Conservation (phyloP, 2,329 filamentous ascomycete genomes). For the Hymenoscyphus fraxineus region DNA sequence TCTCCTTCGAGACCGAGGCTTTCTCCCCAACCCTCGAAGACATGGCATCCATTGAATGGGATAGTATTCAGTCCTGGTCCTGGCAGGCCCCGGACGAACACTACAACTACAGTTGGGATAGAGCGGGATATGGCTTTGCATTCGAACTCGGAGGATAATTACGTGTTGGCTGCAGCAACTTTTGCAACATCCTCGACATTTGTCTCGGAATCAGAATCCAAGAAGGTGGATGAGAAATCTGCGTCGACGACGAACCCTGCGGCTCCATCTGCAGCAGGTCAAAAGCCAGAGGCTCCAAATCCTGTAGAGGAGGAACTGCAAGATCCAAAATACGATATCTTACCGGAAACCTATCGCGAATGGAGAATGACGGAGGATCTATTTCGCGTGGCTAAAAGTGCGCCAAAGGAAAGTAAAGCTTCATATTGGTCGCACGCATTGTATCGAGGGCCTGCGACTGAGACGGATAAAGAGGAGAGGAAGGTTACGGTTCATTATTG, state of each 20-base stretch:
- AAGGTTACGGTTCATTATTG: conserved; percentile 75
- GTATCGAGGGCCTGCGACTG: conserved; percentile 52
- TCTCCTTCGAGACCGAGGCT: conserved; percentile 9
- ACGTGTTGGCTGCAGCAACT: conserved; percentile 17
- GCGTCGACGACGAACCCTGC: background rate
- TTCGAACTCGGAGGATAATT: conserved; percentile 24
- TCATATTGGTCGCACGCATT: conserved; percentile 67
- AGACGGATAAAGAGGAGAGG: conserved; percentile 38
- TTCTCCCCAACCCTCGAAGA: conserved; percentile 19
- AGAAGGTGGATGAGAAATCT: background rate
- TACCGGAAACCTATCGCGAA: conserved; percentile 39
- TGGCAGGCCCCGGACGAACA: conserved; percentile 23
- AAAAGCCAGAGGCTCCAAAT: background rate
- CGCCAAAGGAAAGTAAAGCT: conserved; percentile 40
- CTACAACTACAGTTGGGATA: conserved; percentile 13
- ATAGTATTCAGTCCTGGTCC: conserved; percentile 36
- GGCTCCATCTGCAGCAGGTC: background rate
- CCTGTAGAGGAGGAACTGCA: conserved; percentile 9
- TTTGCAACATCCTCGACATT: background rate
- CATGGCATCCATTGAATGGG: conserved; percentile 40
- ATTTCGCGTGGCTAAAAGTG: conserved; percentile 47
- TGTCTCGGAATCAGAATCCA: background rate
- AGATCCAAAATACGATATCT: conserved; percentile 29
- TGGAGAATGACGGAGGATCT: conserved; percentile 46
- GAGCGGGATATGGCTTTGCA: conserved; percentile 21